phyloP scores from a whole-genome alignment of 257 asterid genomes.

The Gentiana straminea region DNA sequence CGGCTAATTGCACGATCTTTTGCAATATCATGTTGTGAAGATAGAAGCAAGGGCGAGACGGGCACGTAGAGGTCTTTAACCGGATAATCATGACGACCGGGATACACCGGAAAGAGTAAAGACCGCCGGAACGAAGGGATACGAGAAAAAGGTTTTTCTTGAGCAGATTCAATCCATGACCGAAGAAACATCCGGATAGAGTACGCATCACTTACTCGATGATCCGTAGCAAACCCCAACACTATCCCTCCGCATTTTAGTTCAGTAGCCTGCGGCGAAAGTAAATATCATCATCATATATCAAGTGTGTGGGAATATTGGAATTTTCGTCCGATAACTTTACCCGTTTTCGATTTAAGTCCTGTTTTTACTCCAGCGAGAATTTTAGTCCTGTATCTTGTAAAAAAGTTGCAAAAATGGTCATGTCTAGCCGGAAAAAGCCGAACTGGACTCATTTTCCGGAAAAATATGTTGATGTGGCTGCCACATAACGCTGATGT shows the following conservation, averaged over 20 bases:
- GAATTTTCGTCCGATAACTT: too few relatives aligned
- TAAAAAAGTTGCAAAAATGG: too few relatives aligned
- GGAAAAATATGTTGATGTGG: too few relatives aligned
- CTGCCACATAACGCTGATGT: too few relatives aligned
- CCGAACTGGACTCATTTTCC: too few relatives aligned
- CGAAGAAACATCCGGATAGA: slow-evolving; percentile 61
- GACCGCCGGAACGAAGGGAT: slow-evolving; percentile 59
- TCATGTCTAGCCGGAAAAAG: too few relatives aligned
- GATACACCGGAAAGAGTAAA: slow-evolving; percentile 37
- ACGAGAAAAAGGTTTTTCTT: slow-evolving; percentile 21
- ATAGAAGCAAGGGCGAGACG: neutral
- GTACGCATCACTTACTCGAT: slow-evolving; percentile 71
- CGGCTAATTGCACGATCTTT: slow-evolving; percentile 32
- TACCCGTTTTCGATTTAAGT: too few relatives aligned
- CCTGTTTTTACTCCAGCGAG: too few relatives aligned
- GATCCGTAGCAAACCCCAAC: slow-evolving; percentile 52
- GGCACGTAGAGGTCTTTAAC: slow-evolving; percentile 30
- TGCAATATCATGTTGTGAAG: neutral
- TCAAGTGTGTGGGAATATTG: too few relatives aligned
- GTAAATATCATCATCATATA: neutral
- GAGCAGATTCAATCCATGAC: slow-evolving; percentile 60
- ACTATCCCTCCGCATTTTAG: slow-evolving; percentile 59
- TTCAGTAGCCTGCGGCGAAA: slow-evolving; percentile 32
- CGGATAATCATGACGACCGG: slow-evolving; percentile 22
- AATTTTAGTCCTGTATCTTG: too few relatives aligned